Percentiles rank a stretch among this genome's conserved stretches.
phyloP scores from a whole-genome alignment of 306 rosid species.

The Vigna angularis region DNA sequence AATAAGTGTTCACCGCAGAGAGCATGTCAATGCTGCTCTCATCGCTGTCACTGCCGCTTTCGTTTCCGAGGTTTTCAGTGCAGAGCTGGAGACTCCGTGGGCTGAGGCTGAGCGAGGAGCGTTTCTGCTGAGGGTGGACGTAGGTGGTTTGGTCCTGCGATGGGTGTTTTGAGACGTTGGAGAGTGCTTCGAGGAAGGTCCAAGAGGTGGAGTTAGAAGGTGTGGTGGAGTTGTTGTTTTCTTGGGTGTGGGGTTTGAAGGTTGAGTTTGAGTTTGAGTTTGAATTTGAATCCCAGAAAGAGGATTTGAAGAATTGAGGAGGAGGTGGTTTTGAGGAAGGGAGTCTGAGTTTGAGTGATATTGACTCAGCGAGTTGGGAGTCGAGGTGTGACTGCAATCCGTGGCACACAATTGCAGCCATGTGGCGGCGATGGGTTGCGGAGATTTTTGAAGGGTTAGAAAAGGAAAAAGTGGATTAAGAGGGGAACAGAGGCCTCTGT shows the following conservation, averaged over 20 bases:
- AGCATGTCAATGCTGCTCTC: slow-evolving; percentile 56
- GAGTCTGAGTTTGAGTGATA: slow-evolving; percentile 61
- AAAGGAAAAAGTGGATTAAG: not conserved
- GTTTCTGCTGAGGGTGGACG: slow-evolving; percentile 66
- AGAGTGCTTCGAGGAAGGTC: slow-evolving; percentile 70
- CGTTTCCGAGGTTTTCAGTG: slow-evolving; percentile 87
- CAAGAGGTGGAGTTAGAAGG: slow-evolving; percentile 46
- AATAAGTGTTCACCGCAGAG: slow-evolving; percentile 36
- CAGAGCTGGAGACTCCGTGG: slow-evolving; percentile 75
- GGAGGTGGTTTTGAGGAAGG: slow-evolving; percentile 53
- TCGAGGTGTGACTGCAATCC: slow-evolving; percentile 68
- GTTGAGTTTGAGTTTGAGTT: too few species aligned
- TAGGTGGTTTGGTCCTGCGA: slow-evolving; percentile 49
- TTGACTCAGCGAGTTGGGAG: slow-evolving; percentile 66
- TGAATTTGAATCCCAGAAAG: slow-evolving; percentile 46
- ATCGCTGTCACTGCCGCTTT: slow-evolving; percentile 74
- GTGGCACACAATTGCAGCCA: slow-evolving; percentile 80
- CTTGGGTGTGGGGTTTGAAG: slow-evolving; percentile 39
- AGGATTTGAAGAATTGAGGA: slow-evolving; percentile 56
- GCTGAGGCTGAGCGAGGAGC: slow-evolving; percentile 54
- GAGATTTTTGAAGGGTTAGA: not conserved
- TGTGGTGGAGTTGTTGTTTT: slow-evolving; percentile 17
- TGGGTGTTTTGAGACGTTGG: slow-evolving; percentile 36
- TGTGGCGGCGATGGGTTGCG: slow-evolving; percentile 24
- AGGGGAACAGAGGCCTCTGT: slow-evolving; percentile 30